Base-by-base conservation (phyloP, 1,284 basidiomycete species). In the Puccinia hordei region DNA sequence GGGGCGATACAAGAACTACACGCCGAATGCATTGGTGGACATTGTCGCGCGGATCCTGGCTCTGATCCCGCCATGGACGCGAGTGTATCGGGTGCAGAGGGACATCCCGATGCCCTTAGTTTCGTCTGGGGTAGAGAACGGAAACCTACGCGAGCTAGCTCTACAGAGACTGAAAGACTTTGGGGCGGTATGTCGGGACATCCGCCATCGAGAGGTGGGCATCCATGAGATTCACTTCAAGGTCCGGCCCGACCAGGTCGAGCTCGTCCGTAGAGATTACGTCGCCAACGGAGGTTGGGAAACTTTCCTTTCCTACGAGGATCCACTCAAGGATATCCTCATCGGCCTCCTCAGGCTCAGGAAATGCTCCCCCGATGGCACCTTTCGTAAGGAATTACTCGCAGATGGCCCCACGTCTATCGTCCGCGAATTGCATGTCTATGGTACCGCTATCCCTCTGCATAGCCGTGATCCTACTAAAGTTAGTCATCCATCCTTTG, bases 201-300 rank as follows among this genome's bases (percentile, higher is more conserved):
- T 99, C 41, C 91, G 97, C 66, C 97, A 93, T 87, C 92, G 97
- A 73, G 97, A 99, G 89, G 97, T 99, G 65, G 97, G 97, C 61
- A 92, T 98, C 80, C 95, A 98, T 87, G 97, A 99, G 87, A 99
- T 99, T 76, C 97, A 99, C 86, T 91, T 97, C 88, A 95, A 97
- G 87, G 93, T 98, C 68, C 91, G 95, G 55, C 97, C 97, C 71
- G 93, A 96, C 84, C 93, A 94, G 44, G 93, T 98, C 78, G 97
- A 99, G 86, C 91, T 99, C n/a, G 90, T 99, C 51, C 90, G 97
- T 75, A 89, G 97, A 72, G 97, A 99, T 86, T 99, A 99, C 86
- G 89, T 92, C 1, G 97, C 97, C 38, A 99, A 99, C 84, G 96
- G 94, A 15, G 68, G 96, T 33, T 99, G 97, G 97, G 97, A 99